Percentiles rank a stretch among this genome's conserved stretches.
Conservation (phyloP, 768 basidiomycete species). For the Imleria badia region DNA sequence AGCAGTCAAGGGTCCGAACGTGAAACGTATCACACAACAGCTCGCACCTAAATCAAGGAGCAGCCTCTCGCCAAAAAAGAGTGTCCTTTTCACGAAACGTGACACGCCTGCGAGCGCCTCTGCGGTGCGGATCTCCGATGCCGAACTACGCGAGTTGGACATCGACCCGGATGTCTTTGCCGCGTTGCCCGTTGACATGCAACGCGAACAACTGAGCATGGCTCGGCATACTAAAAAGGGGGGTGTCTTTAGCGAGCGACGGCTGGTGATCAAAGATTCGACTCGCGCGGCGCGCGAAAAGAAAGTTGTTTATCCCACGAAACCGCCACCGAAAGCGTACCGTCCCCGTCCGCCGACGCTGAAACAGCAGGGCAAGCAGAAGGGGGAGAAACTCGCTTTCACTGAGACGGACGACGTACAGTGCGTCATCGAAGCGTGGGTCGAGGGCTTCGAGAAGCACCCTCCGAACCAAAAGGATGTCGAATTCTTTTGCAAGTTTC, state of each 20-base stretch:
- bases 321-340: slow-evolving; percentile 57
- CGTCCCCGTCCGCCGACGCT: slow-evolving; percentile 50
- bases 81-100: slow-evolving; percentile 38
- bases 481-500: slow-evolving; percentile 69
- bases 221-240: slow-evolving; percentile 50
- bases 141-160: slow-evolving; percentile 59
- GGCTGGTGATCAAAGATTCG: slow-evolving; percentile 48
- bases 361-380: slow-evolving; percentile 51
- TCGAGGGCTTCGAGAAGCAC: slow-evolving; percentile 55
- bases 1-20: slow-evolving; percentile 40
- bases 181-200: slow-evolving; percentile 60
- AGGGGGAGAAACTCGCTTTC: slow-evolving; percentile 56
- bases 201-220: slow-evolving; percentile 71
- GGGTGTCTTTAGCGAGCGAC: slow-evolving; percentile 40
- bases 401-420: slow-evolving; percentile 73
- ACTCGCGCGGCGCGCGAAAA: slow-evolving; percentile 31
- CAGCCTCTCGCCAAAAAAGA: slow-evolving; percentile 38
- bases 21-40: slow-evolving; percentile 61
- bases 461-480: slow-evolving; percentile 76
- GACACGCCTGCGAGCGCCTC: slow-evolving; percentile 26
- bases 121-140: slow-evolving; percentile 47
- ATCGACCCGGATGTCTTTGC: slow-evolving; percentile 76
- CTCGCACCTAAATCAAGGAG: slow-evolving; percentile 56
- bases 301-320: slow-evolving; percentile 36
- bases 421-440: slow-evolving; percentile 71